Conservation (phyloP, 495 filamentous ascomycete species). For the Hypoxylon fragiforme region DNA sequence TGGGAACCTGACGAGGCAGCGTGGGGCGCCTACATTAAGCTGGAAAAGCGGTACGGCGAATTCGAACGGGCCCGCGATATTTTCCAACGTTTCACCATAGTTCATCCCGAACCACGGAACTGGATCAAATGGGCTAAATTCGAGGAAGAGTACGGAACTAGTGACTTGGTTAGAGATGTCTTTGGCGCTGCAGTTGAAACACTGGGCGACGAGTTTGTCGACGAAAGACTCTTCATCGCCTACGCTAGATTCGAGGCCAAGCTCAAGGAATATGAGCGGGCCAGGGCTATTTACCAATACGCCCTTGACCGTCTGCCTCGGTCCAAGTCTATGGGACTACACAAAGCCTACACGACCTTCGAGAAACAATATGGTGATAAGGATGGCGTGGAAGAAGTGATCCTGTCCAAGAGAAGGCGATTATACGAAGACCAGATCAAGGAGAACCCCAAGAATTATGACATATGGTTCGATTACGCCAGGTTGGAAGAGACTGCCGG, state of each 20-base stretch:
- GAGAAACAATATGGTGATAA: constrained; percentile 97
- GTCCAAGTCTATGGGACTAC: constrained; percentile 79
- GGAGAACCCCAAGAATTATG: constrained; percentile 92
- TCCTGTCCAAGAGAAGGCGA: constrained; percentile 89
- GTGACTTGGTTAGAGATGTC: constrained; percentile 88
- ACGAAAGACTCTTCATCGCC: constrained; percentile 90
- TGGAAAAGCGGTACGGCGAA: constrained; percentile 94
- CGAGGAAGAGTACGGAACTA: constrained; percentile 92
- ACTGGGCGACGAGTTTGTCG: constrained; percentile 93
- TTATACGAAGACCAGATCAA: constrained; percentile 92
- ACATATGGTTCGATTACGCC: constrained; percentile 95
- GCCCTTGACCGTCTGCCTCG: constrained; percentile 89
- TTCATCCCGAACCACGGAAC: constrained; percentile 92
- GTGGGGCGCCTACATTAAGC: constrained; percentile 93
- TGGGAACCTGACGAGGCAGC: constrained; percentile 97
- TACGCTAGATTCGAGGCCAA: constrained; percentile 93
- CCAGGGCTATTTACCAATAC: constrained; percentile 96
- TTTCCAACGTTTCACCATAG: constrained; percentile 87
- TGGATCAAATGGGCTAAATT: constrained; percentile 99
- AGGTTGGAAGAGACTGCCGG: constrained; percentile 84
- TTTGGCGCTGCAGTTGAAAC: constrained; percentile 88
- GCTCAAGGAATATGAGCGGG: constrained; percentile 91
- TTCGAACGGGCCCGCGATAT: constrained; percentile 82
- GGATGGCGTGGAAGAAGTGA: constrained; percentile 93
- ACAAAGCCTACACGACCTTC: constrained; percentile 94